phyloP scores from a whole-genome alignment of 2,329 filamentous ascomycete genomes.

The Clarireedia monteithiana region DNA sequence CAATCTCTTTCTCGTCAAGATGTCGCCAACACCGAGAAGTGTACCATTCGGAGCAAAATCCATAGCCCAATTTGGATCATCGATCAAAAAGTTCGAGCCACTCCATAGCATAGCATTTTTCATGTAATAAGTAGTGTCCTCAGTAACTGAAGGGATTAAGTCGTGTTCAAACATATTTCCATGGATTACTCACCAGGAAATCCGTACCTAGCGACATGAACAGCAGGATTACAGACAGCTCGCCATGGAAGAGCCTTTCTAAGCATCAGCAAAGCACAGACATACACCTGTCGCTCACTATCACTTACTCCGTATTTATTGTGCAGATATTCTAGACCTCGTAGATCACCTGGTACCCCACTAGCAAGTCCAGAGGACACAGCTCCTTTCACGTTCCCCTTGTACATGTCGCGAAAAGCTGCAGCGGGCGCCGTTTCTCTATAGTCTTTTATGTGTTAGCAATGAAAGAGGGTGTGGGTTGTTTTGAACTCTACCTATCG shows the following conservation, averaged over 20 bases:
- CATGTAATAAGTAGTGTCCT: constrained; percentile 73
- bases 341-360: constrained; percentile 66
- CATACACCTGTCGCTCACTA: not conserved
- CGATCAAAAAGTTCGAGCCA: constrained; percentile 49
- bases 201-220: constrained; percentile 64
- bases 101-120: constrained; percentile 33
- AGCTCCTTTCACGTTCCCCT: constrained; percentile 58
- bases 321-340: constrained; percentile 74
- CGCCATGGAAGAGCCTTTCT: constrained; percentile 53
- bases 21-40: constrained; percentile 51
- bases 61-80: constrained; percentile 55
- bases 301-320: constrained; percentile 52
- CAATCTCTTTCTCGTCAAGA: constrained; percentile 56
- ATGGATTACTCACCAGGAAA: constrained; percentile 39
- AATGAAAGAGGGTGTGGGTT: not conserved
- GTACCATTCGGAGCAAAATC: constrained; percentile 64
- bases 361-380: constrained; percentile 65
- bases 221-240: constrained; percentile 64
- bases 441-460: constrained; percentile 51
- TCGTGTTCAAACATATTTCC: constrained; percentile 11
- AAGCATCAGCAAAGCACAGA: not conserved
- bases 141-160: constrained; percentile 43
- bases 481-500: constrained; percentile 39
- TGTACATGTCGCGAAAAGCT: constrained; percentile 79
- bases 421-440: constrained; percentile 80